Evolutionary conservation across 2,329 filamentous ascomycete genomes (phyloP), one percentile per base, ranked within the genome.

Genomic region (Colletotrichum sp.): DNA sequence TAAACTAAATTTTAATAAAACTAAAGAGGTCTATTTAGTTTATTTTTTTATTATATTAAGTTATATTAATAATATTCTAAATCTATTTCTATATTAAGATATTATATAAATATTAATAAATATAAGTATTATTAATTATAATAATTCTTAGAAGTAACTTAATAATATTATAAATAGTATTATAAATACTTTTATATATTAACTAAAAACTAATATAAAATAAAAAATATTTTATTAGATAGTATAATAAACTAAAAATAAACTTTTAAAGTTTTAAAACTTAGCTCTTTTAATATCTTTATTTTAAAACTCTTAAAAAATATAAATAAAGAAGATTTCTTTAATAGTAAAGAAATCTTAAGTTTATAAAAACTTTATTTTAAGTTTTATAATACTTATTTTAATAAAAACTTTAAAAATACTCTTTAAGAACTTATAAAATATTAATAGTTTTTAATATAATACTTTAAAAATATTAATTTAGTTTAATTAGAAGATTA

Each of bases 321-420:
- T 21, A 10, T 10, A 18, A 0, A 18, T 18, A 21, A 52, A 3
- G 5, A 52, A 52, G 1, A 52, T 12, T 52, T 52, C 18, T 1
- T 52, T 9, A 52, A 1, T 18, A 18, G 1, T 5, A 21, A 52
- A 7, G 7, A 52, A 52, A 21, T 52, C n/a, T 5, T 52, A 52
- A 2, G 5, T 1, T 0, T 18, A 18, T 52, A 52, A 3, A 18
- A 18, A 52, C 7, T 52, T 52, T 18, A 52, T 0, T 18, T 1
- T 21, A 18, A 1, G 4, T 2, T 52, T 52, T 18, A 52, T 52
- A 52, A 18, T 52, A 52, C 4, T 0, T 52, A 21, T 0, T 21
- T 21, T 9, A 18, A 1, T 18, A 21, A 18, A 52, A 52, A 52
- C 43, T 9, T 52, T 21, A 52, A 52, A 7, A 52, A 7, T 21